Evolutionary conservation across 352 stramenopile species (phyloP).

Genomic region (Phytophthora chlamydospora): DNA sequence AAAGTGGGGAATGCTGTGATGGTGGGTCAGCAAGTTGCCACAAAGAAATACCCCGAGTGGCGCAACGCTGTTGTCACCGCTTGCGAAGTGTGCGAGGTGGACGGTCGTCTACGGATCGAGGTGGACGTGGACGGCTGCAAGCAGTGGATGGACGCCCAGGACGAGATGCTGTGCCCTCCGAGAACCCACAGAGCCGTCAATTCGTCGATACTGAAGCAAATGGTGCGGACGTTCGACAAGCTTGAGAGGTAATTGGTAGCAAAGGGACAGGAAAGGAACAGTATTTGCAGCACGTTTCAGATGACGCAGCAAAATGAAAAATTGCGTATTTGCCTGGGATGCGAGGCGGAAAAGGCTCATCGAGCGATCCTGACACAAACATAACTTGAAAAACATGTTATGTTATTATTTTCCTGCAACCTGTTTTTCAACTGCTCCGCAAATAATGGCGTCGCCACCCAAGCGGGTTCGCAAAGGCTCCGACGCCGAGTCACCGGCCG

Average conservation of each 20-base stretch:
- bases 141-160: slow-evolving; percentile 65
- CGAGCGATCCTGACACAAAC: too few species aligned
- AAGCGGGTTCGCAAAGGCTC: too few species aligned
- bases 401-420: too few species aligned
- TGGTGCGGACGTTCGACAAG: slow-evolving; percentile 5
- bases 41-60: slow-evolving; percentile 61
- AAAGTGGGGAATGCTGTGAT: slow-evolving; percentile 55
- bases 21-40: slow-evolving; percentile 39
- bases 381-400: too few species aligned
- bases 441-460: too few species aligned
- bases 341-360: too few species aligned
- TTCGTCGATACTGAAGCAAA: slow-evolving; percentile 34
- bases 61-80: slow-evolving; percentile 49
- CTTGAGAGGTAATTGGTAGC: neutral
- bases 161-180: slow-evolving; percentile 63
- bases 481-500: too few species aligned
- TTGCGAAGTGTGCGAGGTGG: slow-evolving; percentile 35
- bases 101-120: slow-evolving; percentile 44
- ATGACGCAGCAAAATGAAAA: too few species aligned
- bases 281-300: too few species aligned
- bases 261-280: too few species aligned
- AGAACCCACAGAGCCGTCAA: slow-evolving; percentile 66
- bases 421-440: too few species aligned
- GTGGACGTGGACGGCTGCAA: slow-evolving; percentile 40
- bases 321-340: too few species aligned